A percentile compares a stretch with the other conserved stretches of the same genome.
Conservation (phyloP, 495 filamentous ascomycete genomes). For the Lophiostoma macrostomum region DNA sequence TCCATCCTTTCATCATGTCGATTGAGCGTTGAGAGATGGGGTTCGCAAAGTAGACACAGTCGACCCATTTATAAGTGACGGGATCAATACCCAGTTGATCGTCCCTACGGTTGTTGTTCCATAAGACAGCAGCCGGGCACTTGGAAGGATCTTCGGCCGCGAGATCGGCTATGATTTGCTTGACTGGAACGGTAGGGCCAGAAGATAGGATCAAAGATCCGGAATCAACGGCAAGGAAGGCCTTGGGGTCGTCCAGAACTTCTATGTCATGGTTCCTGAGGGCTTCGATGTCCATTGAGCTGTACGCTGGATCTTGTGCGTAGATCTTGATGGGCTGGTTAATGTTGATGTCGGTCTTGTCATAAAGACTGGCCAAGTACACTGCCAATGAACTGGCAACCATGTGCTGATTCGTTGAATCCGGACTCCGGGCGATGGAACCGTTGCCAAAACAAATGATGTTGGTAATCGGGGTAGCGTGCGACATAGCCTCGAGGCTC, state of each 20-base stretch:
- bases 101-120: neutral
- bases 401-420: too few relatives aligned
- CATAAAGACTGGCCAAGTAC: too few relatives aligned
- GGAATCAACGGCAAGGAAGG: neutral
- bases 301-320: constrained; percentile 1
- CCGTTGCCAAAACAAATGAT: too few relatives aligned
- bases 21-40: neutral
- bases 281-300: neutral
- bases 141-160: neutral
- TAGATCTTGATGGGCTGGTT: neutral
- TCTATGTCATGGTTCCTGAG: neutral
- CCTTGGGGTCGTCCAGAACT: neutral
- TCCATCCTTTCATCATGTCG: neutral
- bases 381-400: too few relatives aligned
- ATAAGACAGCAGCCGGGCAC: neutral
- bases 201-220: neutral
- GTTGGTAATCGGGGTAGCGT: too few relatives aligned
- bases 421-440: too few relatives aligned
- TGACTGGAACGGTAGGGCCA: neutral
- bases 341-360: too few relatives aligned
- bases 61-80: neutral
- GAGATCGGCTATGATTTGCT: neutral
- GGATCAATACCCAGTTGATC: neutral
- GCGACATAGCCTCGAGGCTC: too few relatives aligned
- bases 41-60: neutral